Evolutionary conservation across 2,329 filamentous ascomycete genomes (phyloP).

Genomic region (Cadophora sp.): DNA sequence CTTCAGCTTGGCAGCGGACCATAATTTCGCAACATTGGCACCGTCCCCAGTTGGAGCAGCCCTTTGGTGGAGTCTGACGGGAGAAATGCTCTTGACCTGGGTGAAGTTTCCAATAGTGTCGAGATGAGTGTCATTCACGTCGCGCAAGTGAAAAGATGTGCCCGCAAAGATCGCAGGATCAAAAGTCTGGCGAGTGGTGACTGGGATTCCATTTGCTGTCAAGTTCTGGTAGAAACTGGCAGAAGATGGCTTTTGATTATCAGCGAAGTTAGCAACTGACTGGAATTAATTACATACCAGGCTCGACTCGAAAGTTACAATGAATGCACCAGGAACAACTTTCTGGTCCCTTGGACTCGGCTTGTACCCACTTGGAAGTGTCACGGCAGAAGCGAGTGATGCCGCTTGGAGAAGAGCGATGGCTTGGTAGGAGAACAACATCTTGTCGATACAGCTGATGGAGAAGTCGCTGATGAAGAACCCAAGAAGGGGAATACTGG

Average conservation of each 20-base stretch:
- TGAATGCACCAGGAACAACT: slow-evolving; percentile 15
- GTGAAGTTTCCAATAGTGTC: slow-evolving; percentile 19
- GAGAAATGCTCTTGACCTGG: slow-evolving; percentile 20
- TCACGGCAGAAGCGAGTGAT: slow-evolving; percentile 11
- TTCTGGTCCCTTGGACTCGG: background rate
- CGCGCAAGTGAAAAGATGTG: slow-evolving; percentile 4
- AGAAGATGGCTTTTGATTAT: background rate
- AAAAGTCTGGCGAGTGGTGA: slow-evolving; percentile 11
- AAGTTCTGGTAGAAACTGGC: slow-evolving; percentile 16
- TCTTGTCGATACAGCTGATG: background rate
- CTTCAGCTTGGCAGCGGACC: slow-evolving; percentile 12
- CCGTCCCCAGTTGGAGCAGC: background rate
- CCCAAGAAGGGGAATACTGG: background rate
- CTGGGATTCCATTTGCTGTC: slow-evolving; percentile 16
- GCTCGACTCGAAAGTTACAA: slow-evolving; percentile 12
- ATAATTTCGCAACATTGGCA: background rate
- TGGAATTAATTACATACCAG: background rate
- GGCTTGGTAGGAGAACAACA: slow-evolving; percentile 6
- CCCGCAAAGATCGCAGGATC: slow-evolving; percentile 16
- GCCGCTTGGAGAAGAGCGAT: background rate
- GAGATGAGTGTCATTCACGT: slow-evolving; percentile 7
- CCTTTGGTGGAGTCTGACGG: slow-evolving; percentile 12
- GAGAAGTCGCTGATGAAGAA: slow-evolving; percentile 3
- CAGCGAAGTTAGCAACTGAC: background rate
- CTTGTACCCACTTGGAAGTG: slow-evolving; percentile 10